Percentiles rank a stretch among this genome's conserved stretches.
Evolutionary conservation across 164 flowering plant genomes (phyloP).

Genomic region (Cinnamomum chago): DNA sequence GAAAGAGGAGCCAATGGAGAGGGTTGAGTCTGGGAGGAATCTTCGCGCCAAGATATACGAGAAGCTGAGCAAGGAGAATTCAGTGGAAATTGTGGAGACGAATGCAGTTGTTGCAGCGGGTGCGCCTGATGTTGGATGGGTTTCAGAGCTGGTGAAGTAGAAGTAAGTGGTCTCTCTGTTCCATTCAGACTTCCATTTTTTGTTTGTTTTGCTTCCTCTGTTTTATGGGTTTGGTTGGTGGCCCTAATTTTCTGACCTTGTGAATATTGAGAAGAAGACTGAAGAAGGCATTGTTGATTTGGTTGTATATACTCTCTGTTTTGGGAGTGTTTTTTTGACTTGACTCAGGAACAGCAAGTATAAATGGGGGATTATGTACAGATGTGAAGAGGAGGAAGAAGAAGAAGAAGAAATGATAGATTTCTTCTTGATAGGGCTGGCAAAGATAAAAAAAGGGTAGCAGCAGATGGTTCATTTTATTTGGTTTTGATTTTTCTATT

Average conservation of each 20-base stretch:
- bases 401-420: too few relatives aligned
- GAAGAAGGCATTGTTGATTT: background rate
- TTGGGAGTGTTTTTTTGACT: too few relatives aligned
- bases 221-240: background rate
- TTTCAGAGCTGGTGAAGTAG: conserved; percentile 60
- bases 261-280: conserved; percentile 5
- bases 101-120: conserved; percentile 27
- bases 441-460: too few relatives aligned
- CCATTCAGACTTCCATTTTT: too few relatives aligned
- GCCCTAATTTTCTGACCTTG: conserved; percentile 4
- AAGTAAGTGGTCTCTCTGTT: conserved; percentile 4
- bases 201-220: background rate
- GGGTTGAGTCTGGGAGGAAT: conserved; percentile 73
- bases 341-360: too few relatives aligned
- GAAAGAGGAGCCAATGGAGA: conserved; percentile 58
- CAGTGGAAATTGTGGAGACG: conserved; percentile 25
- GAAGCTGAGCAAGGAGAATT: conserved; percentile 63
- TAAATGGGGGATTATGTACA: too few relatives aligned
- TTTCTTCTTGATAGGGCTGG: too few relatives aligned
- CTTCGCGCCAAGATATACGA: conserved; percentile 55
- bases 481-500: too few relatives aligned
- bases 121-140: conserved; percentile 72
- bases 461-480: too few relatives aligned
- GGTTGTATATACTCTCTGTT: too few relatives aligned
- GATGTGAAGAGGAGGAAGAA: too few relatives aligned